These are phyloP conservation scores for Hypoxylon sp. DNA, from an alignment of 2,329 filamentous ascomycete genomes.

Conservation along the genomic window DNA sequence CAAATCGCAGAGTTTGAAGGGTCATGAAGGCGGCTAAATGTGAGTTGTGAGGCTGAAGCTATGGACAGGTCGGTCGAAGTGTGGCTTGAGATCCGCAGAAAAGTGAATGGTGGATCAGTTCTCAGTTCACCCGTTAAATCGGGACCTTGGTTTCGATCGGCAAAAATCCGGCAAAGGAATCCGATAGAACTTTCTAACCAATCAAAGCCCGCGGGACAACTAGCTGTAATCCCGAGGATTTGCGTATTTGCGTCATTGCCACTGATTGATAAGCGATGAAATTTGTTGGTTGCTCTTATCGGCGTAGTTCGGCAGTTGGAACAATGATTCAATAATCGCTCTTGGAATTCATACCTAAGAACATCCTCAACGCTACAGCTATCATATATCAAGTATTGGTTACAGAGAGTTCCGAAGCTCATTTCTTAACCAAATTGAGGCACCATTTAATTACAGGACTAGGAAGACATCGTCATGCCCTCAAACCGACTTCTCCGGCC, in stretches of 20 bases:
- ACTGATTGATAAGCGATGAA: constrained; percentile 45
- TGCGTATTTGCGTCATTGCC: constrained; percentile 47
- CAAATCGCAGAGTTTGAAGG: constrained; percentile 9
- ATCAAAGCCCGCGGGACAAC: constrained; percentile 4
- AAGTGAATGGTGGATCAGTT: neutral
- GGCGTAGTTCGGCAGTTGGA: constrained; percentile 37
- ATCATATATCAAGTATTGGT: neutral
- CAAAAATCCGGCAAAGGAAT: constrained; percentile 4
- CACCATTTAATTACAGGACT: neutral
- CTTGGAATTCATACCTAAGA: constrained; percentile 25
- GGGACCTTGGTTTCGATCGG: neutral
- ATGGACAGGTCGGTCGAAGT: neutral
- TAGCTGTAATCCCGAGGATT: constrained; percentile 3
- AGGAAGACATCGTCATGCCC: constrained; percentile 41
- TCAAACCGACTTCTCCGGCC: constrained; percentile 51
- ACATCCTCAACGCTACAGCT: neutral
- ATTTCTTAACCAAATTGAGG: neutral
- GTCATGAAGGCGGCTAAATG: constrained; percentile 7
- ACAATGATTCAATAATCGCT: constrained; percentile 21
- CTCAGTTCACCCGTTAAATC: neutral
- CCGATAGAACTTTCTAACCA: neutral
- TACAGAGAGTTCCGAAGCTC: neutral
- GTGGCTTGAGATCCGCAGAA: constrained; percentile 20
- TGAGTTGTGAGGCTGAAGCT: constrained; percentile 20
- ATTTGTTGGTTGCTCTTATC: constrained; percentile 41